Evolutionary conservation across 495 filamentous ascomycete genomes (phyloP).

Genomic region (Annulohypoxylon maeteangense): DNA sequence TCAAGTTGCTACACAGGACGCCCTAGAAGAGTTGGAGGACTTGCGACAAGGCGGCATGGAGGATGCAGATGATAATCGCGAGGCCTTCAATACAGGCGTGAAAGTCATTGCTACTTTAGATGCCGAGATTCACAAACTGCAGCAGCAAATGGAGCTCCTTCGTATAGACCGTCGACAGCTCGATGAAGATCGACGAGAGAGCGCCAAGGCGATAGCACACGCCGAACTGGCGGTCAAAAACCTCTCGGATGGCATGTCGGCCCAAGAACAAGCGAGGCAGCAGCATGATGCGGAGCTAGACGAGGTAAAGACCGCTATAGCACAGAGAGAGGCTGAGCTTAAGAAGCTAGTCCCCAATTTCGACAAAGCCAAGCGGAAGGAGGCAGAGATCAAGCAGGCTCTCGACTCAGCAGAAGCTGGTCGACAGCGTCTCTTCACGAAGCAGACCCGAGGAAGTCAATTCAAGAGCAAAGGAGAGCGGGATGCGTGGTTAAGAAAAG

Average conservation of each 20-base stretch:
- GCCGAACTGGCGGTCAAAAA: constrained; percentile 85
- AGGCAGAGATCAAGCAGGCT: constrained; percentile 72
- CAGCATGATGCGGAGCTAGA: constrained; percentile 79
- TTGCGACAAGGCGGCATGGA: constrained; percentile 82
- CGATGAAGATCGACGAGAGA: constrained; percentile 88
- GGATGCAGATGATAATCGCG: constrained; percentile 81
- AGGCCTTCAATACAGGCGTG: constrained; percentile 80
- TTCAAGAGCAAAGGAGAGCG: constrained; percentile 90
- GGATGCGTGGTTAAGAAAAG: constrained; percentile 81
- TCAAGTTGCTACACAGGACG: constrained; percentile 78
- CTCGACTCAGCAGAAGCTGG: constrained; percentile 79
- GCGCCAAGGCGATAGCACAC: constrained; percentile 79
- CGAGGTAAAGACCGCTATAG: constrained; percentile 78
- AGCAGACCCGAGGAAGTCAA: constrained; percentile 89
- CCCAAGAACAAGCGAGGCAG: constrained; percentile 74
- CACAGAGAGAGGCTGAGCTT: constrained; percentile 79
- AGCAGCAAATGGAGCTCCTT: constrained; percentile 84
- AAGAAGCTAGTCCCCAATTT: constrained; percentile 77
- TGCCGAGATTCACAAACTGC: constrained; percentile 77
- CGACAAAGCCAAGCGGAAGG: constrained; percentile 75
- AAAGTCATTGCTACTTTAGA: constrained; percentile 82
- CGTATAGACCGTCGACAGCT: constrained; percentile 88
- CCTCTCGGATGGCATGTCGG: constrained; percentile 79
- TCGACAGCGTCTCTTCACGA: constrained; percentile 85
- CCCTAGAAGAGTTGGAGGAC: constrained; percentile 85